phyloP scores from a whole-genome alignment of 2,329 filamentous ascomycete genomes.

The Zymoseptoria passerinii region DNA sequence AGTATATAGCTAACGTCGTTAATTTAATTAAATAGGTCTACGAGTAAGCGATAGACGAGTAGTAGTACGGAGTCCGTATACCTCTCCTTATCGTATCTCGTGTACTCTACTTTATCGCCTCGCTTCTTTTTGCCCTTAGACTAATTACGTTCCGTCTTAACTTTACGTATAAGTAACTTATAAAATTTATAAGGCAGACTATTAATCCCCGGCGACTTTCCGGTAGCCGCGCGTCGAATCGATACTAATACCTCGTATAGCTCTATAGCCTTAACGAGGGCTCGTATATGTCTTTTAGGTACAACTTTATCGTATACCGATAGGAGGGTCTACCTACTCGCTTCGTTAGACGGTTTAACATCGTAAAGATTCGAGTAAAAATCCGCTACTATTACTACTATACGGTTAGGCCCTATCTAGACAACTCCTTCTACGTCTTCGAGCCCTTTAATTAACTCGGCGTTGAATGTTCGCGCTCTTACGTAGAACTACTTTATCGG shows the following conservation, averaged over 20 bases:
- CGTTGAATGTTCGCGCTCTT: background rate
- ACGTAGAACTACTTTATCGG: background rate
- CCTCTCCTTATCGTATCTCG: too few relatives aligned
- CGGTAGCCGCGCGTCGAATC: background rate
- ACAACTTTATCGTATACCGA: too few relatives aligned
- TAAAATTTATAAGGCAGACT: slow-evolving; percentile 1
- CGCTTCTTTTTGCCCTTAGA: background rate
- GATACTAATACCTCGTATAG: background rate
- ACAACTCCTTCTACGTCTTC: background rate
- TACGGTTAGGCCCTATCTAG: background rate
- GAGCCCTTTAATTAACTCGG: background rate
- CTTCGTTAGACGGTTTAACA: background rate
- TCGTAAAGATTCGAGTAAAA: background rate
- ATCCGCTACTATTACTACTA: background rate
- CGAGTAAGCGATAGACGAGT: background rate
- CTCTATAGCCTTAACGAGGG: background rate
- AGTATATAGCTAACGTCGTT: too few relatives aligned
- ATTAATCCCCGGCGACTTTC: background rate
- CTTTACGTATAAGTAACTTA: background rate
- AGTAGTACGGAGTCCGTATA: too few relatives aligned
- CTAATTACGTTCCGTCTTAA: too few relatives aligned
- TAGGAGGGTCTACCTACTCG: too few relatives aligned
- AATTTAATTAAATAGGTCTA: too few relatives aligned
- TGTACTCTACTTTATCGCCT: background rate
- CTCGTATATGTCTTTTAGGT: background rate